Evolutionary conservation across 2,329 filamentous ascomycete species (phyloP), one percentile per base, ranked within the genome.

Genomic region (Fusarium luffae): DNA sequence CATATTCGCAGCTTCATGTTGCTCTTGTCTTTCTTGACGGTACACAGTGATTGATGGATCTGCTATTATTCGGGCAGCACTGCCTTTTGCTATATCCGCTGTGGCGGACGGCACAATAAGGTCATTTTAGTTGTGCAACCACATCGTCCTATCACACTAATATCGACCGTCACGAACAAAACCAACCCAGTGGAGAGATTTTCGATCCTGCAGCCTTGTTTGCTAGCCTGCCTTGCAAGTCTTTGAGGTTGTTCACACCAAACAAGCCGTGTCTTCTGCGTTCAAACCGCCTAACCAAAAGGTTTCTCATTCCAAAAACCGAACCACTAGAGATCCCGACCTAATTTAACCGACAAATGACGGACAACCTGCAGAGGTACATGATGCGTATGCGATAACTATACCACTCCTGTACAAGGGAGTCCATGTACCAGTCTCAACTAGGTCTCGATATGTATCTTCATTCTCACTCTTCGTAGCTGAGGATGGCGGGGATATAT

Each of bases 21-120:
- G 13, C 34, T 48, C 41, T 54, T 57, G 48, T 54, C 55, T 59
- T 57, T 54, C 49, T 51, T 59, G 59, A 63, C 54, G 52, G 63
- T 34, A 56, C 63, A 63, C 66, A 70, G 57, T 59, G 59, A 48
- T 56, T 56, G 51, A 60, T 56, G 63, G 59, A 51, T 41, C 52
- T 66, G 61, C 57, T 58, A 34, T 56, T 18, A n/a, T 40, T 50
- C 57, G 59, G 63, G 54, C 57, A 67, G 50, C 52, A 49, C 55
- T 46, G 19, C 54, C 30, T 60, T 55, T 59, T 63, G 54, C 59
- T 55, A 56, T 64, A 67, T 55, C 46, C 51, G 52, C 37, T 37
- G 52, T 67, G 69, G 69, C 66, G 63, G 69, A 58, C 66, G 62
- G 49, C 68, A 71, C 56, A 61, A 70, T 59, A 72, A 66, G 50